These are phyloP conservation scores for Plasmodium inui DNA, from an alignment of 169 alveolate species.

Conservation along the genomic window DNA sequence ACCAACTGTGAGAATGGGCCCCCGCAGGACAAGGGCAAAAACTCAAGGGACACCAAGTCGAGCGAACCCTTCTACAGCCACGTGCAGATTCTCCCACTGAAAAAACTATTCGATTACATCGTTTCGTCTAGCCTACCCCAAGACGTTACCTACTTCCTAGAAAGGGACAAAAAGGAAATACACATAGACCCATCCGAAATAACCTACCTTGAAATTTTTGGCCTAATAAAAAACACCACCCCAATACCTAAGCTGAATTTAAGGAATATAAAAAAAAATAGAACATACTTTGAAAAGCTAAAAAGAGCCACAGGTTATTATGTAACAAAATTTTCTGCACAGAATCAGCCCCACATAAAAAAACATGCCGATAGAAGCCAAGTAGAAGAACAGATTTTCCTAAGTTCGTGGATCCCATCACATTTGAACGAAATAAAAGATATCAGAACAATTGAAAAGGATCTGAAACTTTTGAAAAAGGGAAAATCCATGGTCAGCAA, in stretches of 20 bases:
- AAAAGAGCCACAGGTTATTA: conserved; percentile 64
- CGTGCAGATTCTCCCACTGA: conserved; percentile 36
- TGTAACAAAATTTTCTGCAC: conserved; percentile 27
- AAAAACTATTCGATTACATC: conserved; percentile 51
- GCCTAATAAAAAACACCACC: conserved; percentile 37
- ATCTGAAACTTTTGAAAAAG: conserved; percentile 68
- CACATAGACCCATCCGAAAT: conserved; percentile 26
- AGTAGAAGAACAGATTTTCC: conserved; percentile 80
- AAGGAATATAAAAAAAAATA: conserved; percentile 28
- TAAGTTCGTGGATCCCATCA: conserved; percentile 86
- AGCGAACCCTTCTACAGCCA: background rate
- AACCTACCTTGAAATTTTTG: conserved; percentile 32
- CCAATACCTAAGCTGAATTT: conserved; percentile 44
- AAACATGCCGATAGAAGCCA: conserved; percentile 28
- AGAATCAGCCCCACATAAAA: conserved; percentile 9
- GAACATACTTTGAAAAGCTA: conserved; percentile 49
- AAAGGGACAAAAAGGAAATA: conserved; percentile 41
- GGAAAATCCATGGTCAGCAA: conserved; percentile 76
- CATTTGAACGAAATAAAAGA: conserved; percentile 83
- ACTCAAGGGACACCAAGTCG: background rate
- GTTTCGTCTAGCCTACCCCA: conserved; percentile 41
- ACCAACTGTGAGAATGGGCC: background rate
- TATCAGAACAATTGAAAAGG: conserved; percentile 80
- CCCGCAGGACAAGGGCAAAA: background rate
- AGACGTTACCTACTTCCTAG: conserved; percentile 42